Evolutionary conservation across 2,329 filamentous ascomycete species (phyloP).

Genomic region (Xylariomycetidae sp.): DNA sequence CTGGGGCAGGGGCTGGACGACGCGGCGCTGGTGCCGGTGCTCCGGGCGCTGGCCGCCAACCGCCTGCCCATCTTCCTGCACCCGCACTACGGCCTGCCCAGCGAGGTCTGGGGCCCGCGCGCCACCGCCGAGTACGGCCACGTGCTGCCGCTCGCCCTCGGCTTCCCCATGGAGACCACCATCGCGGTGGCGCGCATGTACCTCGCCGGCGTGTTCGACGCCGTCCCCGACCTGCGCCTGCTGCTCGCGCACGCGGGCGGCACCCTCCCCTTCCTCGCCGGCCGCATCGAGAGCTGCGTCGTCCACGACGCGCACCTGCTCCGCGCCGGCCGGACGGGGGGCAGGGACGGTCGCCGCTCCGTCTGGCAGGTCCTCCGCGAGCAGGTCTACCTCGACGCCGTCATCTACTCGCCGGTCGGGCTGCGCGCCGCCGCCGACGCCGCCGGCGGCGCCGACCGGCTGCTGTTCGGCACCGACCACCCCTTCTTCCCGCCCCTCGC

Average conservation of each 20-base stretch:
- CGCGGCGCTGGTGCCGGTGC: constrained; percentile 63
- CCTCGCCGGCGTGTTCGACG: constrained; percentile 78
- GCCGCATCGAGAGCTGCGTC: constrained; percentile 82
- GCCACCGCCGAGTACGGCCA: constrained; percentile 70
- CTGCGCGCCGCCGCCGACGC: constrained; percentile 65
- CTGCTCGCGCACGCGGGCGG: constrained; percentile 85
- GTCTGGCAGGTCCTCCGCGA: constrained; percentile 54
- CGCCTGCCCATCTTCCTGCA: constrained; percentile 73
- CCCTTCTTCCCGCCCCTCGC: constrained; percentile 77
- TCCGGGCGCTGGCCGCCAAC: constrained; percentile 59
- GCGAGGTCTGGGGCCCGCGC: constrained; percentile 70
- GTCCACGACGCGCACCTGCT: constrained; percentile 73
- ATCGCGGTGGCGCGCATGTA: constrained; percentile 86
- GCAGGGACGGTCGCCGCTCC: constrained; percentile 38
- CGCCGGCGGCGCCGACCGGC: constrained; percentile 55
- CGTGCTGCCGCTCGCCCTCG: constrained; percentile 76
- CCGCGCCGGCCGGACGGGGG: constrained; percentile 48
- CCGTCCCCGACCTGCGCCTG: constrained; percentile 61
- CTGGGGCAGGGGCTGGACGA: constrained; percentile 79
- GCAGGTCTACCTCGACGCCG: constrained; percentile 84
- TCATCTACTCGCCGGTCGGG: constrained; percentile 72
- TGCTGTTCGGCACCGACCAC: constrained; percentile 79
- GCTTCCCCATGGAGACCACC: constrained; percentile 89
- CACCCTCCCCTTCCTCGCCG: constrained; percentile 81
- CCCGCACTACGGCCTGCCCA: constrained; percentile 84